Evolutionary conservation across 129 eudicot genomes (phyloP), one percentile per base, ranked within the genome.

Genomic region (Flaveria brownii): DNA sequence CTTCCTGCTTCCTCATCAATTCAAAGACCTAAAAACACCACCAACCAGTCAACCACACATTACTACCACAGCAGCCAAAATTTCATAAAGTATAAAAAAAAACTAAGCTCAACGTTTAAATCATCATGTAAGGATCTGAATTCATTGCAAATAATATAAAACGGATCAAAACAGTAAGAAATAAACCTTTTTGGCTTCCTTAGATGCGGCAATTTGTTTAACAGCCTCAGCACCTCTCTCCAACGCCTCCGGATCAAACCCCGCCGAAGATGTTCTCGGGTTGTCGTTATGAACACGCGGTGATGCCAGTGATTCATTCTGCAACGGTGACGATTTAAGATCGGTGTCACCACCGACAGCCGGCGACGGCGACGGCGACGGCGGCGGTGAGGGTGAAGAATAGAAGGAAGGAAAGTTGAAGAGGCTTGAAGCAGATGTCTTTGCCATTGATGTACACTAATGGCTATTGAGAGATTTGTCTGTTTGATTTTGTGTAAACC

Each of bases 211-310:
- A 71, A 94, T 89, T 77, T 80, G 85, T 33, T 49, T 55, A 76
- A 94, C 82, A 74, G 90, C 89, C 42, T 83, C 82, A 0, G 84
- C 97, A 36, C 96, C 99, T 72, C 96, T 83, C 81, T 91, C 99
- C 78, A 94, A 46, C 1, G 97, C 91, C 78, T 89, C 97, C 0
- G 99, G 97, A 71, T 94, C 97, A 69, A 94, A 94, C 2, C 99
- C 99, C 22, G 97, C 86, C 2, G 99, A 82, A 6, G 97, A 84
- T 0, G 96, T 94, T 64, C 99, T 60, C 5, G 99, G 97, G 42
- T 91, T 79, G 66, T 91, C 90, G 63, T 94, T 94, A 9, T 97
- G 88, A 49, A 73, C 88, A 67, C 78, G 83, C 15, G 82, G 76
- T 8, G 80, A 72, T 9, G 82, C 47, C 10, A 76, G 66, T 9